These are phyloP conservation scores for Metahyphopichia silvanorum DNA, from an alignment of 805 yeast species.

Conservation along the genomic window DNA sequence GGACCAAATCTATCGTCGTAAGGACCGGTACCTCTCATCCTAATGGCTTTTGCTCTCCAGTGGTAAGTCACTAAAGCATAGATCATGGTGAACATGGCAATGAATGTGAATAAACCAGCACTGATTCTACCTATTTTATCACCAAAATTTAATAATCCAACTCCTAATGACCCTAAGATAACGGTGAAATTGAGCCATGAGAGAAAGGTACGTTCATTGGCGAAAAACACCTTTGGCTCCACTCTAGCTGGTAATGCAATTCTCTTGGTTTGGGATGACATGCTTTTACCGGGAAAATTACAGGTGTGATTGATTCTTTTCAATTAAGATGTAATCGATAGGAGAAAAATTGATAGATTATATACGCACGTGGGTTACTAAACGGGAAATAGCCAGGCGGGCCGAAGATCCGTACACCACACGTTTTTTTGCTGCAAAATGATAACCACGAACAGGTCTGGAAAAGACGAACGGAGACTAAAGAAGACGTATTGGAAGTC, in stretches of 20 bases:
- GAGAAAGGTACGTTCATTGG: constrained; percentile 96
- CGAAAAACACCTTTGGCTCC: constrained; percentile 98
- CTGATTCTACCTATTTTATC: constrained; percentile 88
- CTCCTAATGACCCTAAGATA: constrained; percentile 92
- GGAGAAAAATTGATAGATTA: too few species aligned
- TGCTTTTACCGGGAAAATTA: too few species aligned
- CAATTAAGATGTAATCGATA: too few species aligned
- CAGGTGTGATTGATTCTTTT: too few species aligned
- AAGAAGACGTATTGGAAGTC: too few species aligned
- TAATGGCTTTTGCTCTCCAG: constrained; percentile 99
- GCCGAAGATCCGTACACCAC: too few species aligned
- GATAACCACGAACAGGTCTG: too few species aligned
- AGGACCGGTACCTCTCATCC: constrained; percentile 98
- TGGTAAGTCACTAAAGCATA: constrained; percentile 95
- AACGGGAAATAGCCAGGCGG: too few species aligned
- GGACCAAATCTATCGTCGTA: constrained; percentile 99
- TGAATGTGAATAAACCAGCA: constrained; percentile 91
- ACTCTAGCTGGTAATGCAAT: constrained; percentile 97
- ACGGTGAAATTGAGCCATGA: constrained; percentile 99
- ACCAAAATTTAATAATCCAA: constrained; percentile 94
- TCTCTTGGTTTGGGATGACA: constrained; percentile 58
- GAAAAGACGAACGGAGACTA: too few species aligned
- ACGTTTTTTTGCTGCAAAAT: too few species aligned
- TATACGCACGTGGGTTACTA: too few species aligned
- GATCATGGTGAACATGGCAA: constrained; percentile 97